These are phyloP conservation scores for Fusarium decemcellulare DNA, from an alignment of 2,329 filamentous ascomycete genomes.

Conservation along the genomic window DNA sequence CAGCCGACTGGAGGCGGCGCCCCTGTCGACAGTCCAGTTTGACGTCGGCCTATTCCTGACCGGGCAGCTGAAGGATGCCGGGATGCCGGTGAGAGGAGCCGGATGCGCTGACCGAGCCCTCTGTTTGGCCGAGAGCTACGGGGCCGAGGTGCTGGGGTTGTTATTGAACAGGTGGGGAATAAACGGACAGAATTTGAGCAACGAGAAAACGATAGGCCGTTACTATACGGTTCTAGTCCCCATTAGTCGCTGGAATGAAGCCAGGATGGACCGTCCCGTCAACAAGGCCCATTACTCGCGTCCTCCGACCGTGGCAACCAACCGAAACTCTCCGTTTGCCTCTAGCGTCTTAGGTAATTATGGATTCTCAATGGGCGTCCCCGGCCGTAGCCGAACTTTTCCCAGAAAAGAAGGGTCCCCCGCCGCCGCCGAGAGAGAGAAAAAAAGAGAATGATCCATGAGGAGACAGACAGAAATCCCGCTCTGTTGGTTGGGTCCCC, in stretches of 20 bases:
- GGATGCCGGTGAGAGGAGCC: neutral
- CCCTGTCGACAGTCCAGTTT: too few relatives aligned
- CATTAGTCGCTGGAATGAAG: neutral
- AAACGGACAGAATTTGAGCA: neutral
- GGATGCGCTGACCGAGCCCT: neutral
- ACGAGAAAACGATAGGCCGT: too few relatives aligned
- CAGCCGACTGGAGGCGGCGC: too few relatives aligned
- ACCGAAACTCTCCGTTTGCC: constrained; percentile 33
- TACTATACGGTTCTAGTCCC: neutral
- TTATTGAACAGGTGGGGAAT: too few relatives aligned
- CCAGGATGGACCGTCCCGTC: neutral
- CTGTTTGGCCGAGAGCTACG: neutral
- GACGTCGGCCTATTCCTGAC: neutral
- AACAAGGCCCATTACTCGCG: neutral
- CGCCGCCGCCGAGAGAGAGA: neutral
- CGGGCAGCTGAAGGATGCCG: neutral
- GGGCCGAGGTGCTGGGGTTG: too few relatives aligned
- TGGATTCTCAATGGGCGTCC: constrained; percentile 29
- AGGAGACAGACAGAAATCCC: neutral
- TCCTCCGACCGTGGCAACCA: neutral
- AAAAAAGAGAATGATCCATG: neutral
- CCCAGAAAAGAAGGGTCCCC: constrained; percentile 23
- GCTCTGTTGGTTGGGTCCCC: neutral
- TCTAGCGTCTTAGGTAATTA: constrained; percentile 38
- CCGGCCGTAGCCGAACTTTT: constrained; percentile 36